Percentiles rank a stretch among this genome's conserved stretches.
Evolutionary conservation across 805 yeast genomes (phyloP).

Genomic region (Candida xyloterini): DNA sequence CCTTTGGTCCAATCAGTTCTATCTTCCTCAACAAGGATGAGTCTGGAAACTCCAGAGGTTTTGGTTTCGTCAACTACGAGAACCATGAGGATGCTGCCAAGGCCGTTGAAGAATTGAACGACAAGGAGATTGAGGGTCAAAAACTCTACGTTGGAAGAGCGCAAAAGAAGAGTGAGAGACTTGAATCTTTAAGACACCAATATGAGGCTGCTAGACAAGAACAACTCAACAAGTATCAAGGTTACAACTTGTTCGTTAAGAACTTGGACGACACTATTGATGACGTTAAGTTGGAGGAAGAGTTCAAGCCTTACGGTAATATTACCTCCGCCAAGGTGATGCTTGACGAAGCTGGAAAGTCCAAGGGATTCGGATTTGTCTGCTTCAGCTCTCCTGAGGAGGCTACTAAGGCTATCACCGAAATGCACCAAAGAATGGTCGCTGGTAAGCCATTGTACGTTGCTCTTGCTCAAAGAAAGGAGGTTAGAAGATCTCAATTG

Average conservation of each 20-base stretch:
- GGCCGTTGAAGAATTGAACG: slow-evolving; percentile 92
- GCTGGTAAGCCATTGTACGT: slow-evolving; percentile 96
- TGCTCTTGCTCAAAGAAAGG: slow-evolving; percentile 98
- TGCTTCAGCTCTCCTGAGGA: slow-evolving; percentile 98
- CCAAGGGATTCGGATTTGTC: slow-evolving; percentile 98
- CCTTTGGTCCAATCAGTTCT: slow-evolving; percentile 81
- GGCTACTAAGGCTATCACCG: slow-evolving; percentile 97
- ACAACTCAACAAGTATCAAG: slow-evolving; percentile 91
- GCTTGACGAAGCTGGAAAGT: slow-evolving; percentile 91
- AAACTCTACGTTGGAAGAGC: slow-evolving; percentile 95
- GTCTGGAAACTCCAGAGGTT: slow-evolving; percentile 90
- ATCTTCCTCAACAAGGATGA: slow-evolving; percentile 73
- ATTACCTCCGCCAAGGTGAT: slow-evolving; percentile 96
- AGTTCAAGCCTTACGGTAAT: slow-evolving; percentile 88
- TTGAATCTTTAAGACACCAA: slow-evolving; percentile 92
- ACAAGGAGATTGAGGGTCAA: slow-evolving; percentile 79
- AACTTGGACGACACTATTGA: slow-evolving; percentile 92
- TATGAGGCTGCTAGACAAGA: slow-evolving; percentile 90
- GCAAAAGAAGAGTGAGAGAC: slow-evolving; percentile 97
- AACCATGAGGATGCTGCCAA: slow-evolving; percentile 81
- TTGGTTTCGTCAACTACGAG: slow-evolving; percentile 92
- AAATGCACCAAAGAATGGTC: slow-evolving; percentile 96
- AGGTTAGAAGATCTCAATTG: slow-evolving; percentile 93
- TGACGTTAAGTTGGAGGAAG: slow-evolving; percentile 88
- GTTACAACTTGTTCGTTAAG: slow-evolving; percentile 94